Evolutionary conservation across 768 basidiomycete genomes (phyloP), one percentile per base, ranked within the genome.

Genomic region (Suillus americanus): DNA sequence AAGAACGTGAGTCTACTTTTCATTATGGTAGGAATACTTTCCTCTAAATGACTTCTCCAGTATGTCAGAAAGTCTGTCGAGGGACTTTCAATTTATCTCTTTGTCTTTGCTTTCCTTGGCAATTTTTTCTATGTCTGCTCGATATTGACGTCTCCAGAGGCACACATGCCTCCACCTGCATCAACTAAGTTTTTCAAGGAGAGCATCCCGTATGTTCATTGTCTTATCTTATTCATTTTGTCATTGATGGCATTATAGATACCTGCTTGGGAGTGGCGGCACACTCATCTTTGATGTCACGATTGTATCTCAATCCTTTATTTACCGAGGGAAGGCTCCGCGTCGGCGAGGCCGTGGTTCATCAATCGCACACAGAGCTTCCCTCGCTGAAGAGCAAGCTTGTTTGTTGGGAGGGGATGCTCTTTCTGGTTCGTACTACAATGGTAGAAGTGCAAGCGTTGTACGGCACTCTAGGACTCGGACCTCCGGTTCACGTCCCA

Each of bases 91-190:
- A 92, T 99, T 78, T 90, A 89, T 72, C 83, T 99, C 25, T 99
- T 99, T 75, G 74, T 96, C 40, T 94, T 91, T 73, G 97, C 97
- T 8, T 99, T 99, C 75, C 78, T 92, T 33, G 97, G 97, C 63
- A 99, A 99, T 76, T 77, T 86, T 12, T 95, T 97, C 73, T 99
- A 99, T 75, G 97, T 97, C 55, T 76, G 89, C 23, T 97, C 95
- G 3, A 92, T 98, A 70, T 73, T 97, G n/a, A 82, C 87, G 9
- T 93, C 92, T 46, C 90, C 94, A 5, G 79, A 83, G 61, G 79
- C 87, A 48, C 78, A 74, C 61, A 78, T 83, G 25, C 86, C 90
- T 18, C 84, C 86, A 13, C 83, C 85, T 7, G 81, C 83, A 69
- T 85, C 91, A 2, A 80, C 82, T 0, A 81, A 84, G 43, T 95